phyloP scores from a whole-genome alignment of 1,139 yeast genomes.

The Zygotorulaspora mrakii region DNA sequence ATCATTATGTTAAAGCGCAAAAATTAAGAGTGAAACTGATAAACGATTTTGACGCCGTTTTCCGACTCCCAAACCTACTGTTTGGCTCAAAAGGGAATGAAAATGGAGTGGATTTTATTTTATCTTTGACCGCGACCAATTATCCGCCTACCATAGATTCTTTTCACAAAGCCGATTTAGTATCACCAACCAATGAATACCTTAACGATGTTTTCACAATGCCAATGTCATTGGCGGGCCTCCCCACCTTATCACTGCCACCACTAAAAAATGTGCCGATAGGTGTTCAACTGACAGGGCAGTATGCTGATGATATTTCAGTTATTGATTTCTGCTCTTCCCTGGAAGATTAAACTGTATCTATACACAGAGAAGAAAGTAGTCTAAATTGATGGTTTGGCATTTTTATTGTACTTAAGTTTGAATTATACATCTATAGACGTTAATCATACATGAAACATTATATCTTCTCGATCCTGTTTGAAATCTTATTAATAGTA shows the following conservation, averaged over 20 bases:
- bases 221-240: constrained; percentile 87
- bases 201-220: constrained; percentile 82
- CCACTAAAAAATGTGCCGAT: constrained; percentile 42
- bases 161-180: constrained; percentile 36
- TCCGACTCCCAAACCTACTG: constrained; percentile 50
- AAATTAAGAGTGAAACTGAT: constrained; percentile 57
- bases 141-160: constrained; percentile 53
- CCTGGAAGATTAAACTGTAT: constrained; percentile 28
- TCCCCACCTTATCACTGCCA: constrained; percentile 82
- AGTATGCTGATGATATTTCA: constrained; percentile 71
- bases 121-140: constrained; percentile 71
- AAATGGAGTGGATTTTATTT: constrained; percentile 60
- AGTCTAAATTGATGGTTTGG: too few species aligned
- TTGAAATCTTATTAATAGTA: constrained; percentile 28
- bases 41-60: constrained; percentile 61
- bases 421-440: too few species aligned
- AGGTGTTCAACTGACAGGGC: constrained; percentile 80
- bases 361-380: too few species aligned
- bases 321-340: constrained; percentile 44
- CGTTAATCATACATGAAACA: constrained; percentile 54
- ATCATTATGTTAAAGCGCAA: constrained; percentile 77
- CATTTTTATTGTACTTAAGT: too few species aligned
- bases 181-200: constrained; percentile 59
- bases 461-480: constrained; percentile 18
- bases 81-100: constrained; percentile 23